Percentiles rank a stretch among this genome's conserved stretches.
These are phyloP conservation scores for Fomitopsis betulina DNA, from an alignment of 1,284 basidiomycete genomes.

Conservation along the genomic window DNA sequence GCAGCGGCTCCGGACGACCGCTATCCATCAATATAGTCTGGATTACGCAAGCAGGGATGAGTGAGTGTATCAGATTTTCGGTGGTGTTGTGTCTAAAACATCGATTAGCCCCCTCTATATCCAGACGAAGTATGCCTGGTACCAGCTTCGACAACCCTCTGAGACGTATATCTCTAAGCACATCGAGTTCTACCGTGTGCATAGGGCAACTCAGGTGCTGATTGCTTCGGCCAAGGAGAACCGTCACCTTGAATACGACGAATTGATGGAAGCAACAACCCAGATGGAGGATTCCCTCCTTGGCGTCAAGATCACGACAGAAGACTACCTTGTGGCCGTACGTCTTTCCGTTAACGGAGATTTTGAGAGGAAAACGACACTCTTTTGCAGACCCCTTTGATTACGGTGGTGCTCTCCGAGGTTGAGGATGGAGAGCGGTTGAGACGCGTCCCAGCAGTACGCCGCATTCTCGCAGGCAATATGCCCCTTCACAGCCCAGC, in stretches of 20 bases:
- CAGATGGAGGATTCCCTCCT: slow-evolving; percentile 12
- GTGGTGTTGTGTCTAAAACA: not conserved
- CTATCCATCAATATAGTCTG: slow-evolving; percentile 30
- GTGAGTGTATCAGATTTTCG: slow-evolving; percentile 26
- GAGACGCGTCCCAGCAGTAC: not conserved
- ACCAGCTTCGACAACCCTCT: slow-evolving; percentile 47
- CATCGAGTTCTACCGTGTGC: slow-evolving; percentile 43
- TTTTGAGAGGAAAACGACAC: not conserved
- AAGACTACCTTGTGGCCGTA: slow-evolving; percentile 7
- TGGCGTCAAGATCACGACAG: not conserved
- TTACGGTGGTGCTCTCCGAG: slow-evolving; percentile 3
- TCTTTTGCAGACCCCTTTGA: slow-evolving; percentile 4
- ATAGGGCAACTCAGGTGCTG: slow-evolving; percentile 43
- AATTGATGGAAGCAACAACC: slow-evolving; percentile 10
- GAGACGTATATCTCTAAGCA: slow-evolving; percentile 40
- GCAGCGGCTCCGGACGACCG: slow-evolving; percentile 32
- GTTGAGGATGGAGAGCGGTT: not conserved
- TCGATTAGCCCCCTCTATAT: slow-evolving; percentile 50
- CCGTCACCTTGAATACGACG: not conserved
- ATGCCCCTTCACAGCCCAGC: not conserved
- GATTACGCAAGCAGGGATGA: slow-evolving; percentile 32
- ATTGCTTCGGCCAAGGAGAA: slow-evolving; percentile 21
- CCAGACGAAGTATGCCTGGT: slow-evolving; percentile 57
- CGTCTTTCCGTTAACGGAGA: too few relatives aligned
- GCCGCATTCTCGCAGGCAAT: not conserved